Evolutionary conservation across 1,139 yeast genomes (phyloP).

Genomic region (Geotrichum armillariae): DNA sequence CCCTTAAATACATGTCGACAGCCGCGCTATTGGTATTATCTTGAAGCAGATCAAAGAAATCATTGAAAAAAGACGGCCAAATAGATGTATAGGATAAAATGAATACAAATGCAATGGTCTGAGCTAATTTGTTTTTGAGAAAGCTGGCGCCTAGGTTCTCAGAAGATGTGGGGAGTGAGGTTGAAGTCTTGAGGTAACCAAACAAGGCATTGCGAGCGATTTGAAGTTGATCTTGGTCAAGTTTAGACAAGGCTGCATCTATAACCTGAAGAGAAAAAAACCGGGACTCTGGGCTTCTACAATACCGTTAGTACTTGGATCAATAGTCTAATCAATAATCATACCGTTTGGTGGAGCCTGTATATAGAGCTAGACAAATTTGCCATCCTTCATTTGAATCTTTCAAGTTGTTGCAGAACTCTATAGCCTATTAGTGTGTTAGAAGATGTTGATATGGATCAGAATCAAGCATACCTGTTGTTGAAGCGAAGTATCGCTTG

Average conservation of each 20-base stretch:
- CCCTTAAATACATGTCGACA: constrained; percentile 74
- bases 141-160: constrained; percentile 53
- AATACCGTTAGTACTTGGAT: too few relatives aligned
- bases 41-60: constrained; percentile 45
- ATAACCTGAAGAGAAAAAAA: constrained; percentile 84
- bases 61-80: constrained; percentile 70
- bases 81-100: constrained; percentile 60
- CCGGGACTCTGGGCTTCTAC: constrained; percentile 43
- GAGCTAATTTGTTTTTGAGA: constrained; percentile 77
- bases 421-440: constrained; percentile 55
- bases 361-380: constrained; percentile 65
- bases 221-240: constrained; percentile 50
- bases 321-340: too few relatives aligned
- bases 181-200: constrained; percentile 36
- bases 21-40: constrained; percentile 46
- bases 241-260: constrained; percentile 57
- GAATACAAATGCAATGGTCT: constrained; percentile 69
- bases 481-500: constrained; percentile 67
- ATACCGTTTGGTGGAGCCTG: constrained; percentile 39
- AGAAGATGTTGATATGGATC: background rate
- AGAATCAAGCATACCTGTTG: constrained; percentile 49
- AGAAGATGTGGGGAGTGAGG: constrained; percentile 11
- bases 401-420: constrained; percentile 74
- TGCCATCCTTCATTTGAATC: constrained; percentile 78
- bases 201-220: constrained; percentile 51